Evolutionary conservation across 345 rosid species (phyloP).

Genomic region (Gossypium raimondii): DNA sequence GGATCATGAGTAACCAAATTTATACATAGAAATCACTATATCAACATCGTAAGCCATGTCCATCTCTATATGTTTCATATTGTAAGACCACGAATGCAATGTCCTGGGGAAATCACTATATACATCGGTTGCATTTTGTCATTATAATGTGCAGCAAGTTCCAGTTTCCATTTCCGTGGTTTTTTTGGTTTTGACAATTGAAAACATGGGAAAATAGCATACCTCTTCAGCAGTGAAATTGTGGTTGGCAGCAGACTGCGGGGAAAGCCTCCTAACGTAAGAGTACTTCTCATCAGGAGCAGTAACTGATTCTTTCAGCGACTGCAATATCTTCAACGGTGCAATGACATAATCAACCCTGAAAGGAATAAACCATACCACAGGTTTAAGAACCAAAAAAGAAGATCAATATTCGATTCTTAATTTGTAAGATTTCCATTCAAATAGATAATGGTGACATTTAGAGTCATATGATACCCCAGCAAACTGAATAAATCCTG

Average conservation of each 20-base stretch:
- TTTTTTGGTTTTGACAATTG: not conserved
- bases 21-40: not conserved
- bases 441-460: not conserved
- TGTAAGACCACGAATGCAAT: too few species aligned
- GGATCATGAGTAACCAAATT: not conserved
- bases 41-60: not conserved
- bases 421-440: constrained; percentile 1
- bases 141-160: not conserved
- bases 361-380: constrained; percentile 20
- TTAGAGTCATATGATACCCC: constrained; percentile 48
- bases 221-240: constrained; percentile 82
- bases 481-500: constrained; percentile 87
- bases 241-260: constrained; percentile 60
- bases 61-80: too few species aligned
- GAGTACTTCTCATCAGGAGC: constrained; percentile 80
- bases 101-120: not conserved
- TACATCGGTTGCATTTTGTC: not conserved
- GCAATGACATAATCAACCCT: constrained; percentile 94
- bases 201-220: constrained; percentile 14
- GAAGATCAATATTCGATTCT: not conserved
- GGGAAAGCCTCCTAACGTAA: constrained; percentile 62
- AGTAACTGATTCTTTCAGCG: constrained; percentile 69
- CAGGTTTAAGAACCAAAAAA: not conserved
- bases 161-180: not conserved
- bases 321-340: constrained; percentile 79